Percentiles rank a stretch among this genome's conserved stretches.
Conservation (phyloP, 2,329 filamentous ascomycete genomes). For the Macrophomina tecta region DNA sequence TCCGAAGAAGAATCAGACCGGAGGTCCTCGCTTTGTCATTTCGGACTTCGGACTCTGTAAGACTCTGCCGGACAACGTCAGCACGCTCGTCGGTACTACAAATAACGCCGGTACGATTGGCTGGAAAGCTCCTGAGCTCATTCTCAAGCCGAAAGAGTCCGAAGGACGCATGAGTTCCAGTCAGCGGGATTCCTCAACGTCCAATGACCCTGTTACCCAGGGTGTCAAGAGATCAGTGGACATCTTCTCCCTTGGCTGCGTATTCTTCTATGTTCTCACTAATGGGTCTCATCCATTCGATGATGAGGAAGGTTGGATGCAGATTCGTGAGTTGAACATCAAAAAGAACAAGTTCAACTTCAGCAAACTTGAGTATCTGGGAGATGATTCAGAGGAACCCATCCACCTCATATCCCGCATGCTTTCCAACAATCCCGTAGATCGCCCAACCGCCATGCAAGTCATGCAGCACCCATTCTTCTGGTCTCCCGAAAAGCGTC, state of each 20-base stretch:
- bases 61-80: constrained; percentile 92
- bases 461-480: constrained; percentile 96
- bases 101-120: constrained; percentile 93
- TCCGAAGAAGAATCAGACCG: constrained; percentile 70
- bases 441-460: constrained; percentile 74
- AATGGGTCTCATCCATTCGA: constrained; percentile 93
- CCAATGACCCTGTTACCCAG: constrained; percentile 58
- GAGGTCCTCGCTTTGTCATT: constrained; percentile 83
- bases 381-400: constrained; percentile 85
- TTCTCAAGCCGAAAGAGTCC: constrained; percentile 63
- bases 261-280: constrained; percentile 99
- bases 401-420: constrained; percentile 86
- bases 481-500: constrained; percentile 86
- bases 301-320: constrained; percentile 91
- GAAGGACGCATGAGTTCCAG: constrained; percentile 48
- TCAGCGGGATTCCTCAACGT: constrained; percentile 49
- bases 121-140: constrained; percentile 93
- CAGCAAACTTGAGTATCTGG: constrained; percentile 72
- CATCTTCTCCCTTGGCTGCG: constrained; percentile 93
- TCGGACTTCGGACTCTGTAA: constrained; percentile 98
- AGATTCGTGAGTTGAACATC: constrained; percentile 85
- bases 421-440: constrained; percentile 69
- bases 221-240: constrained; percentile 95
- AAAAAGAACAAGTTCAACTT: constrained; percentile 84
- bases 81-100: constrained; percentile 92